phyloP scores from a whole-genome alignment of 345 rosid genomes.

The Eutrema yunnanense region DNA sequence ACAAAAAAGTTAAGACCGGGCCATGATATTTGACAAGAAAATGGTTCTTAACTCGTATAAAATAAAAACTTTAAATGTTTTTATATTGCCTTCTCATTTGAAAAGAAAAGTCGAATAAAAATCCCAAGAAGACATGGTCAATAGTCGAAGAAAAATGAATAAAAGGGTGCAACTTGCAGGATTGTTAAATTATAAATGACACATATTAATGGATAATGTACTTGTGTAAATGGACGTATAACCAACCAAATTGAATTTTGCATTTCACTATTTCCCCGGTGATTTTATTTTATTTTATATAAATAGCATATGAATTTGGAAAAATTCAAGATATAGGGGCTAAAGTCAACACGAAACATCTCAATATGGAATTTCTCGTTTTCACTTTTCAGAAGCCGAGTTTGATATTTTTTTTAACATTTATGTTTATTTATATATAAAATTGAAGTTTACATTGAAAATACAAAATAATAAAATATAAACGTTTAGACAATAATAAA shows the following conservation, averaged over 20 bases:
- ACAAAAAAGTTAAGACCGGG: neutral
- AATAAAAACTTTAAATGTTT: neutral
- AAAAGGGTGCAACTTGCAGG: conserved; percentile 9
- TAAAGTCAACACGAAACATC: conserved; percentile 14
- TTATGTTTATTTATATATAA: too few relatives aligned
- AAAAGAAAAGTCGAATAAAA: neutral
- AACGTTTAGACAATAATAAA: too few relatives aligned
- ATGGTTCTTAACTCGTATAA: neutral
- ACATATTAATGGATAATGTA: neutral
- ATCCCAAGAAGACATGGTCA: conserved; percentile 2
- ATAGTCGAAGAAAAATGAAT: neutral
- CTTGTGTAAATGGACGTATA: neutral
- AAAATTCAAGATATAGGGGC: neutral
- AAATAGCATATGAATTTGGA: neutral
- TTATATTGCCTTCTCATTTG: neutral
- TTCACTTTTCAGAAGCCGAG: neutral
- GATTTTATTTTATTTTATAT: neutral
- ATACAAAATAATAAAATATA: too few relatives aligned
- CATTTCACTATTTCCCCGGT: neutral
- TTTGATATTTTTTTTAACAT: neutral
- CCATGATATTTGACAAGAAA: neutral
- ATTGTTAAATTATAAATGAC: neutral
- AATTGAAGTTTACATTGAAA: too few relatives aligned
- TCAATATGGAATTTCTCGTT: neutral
- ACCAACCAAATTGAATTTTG: neutral